Base-by-base conservation (phyloP, 2,329 filamentous ascomycete genomes). In the Ceratocystis eucalypticola region DNA sequence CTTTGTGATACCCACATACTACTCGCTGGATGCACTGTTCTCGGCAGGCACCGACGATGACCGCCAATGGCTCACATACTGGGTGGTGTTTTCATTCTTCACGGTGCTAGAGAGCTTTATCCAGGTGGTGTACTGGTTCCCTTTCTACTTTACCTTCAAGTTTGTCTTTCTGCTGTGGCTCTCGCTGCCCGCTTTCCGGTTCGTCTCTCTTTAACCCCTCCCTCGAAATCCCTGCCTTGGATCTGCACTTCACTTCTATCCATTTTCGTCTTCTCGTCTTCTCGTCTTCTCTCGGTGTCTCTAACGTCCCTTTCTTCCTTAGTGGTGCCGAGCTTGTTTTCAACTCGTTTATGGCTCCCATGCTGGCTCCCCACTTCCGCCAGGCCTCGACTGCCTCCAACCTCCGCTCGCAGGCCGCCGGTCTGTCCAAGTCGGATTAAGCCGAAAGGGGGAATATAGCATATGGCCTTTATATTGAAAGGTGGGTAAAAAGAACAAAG, bases 91-190 rank as follows among this genome's bases (percentile, higher is more conserved):
- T 74, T 80, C 89, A 66, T 87, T 89, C 78, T 85, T 94, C 78
- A 91, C 88, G 78, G 88, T 94, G 62, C 75, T 91, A 72, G 90
- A 95, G 83, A 91, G 88, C 77, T 82, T 88, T 69, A 79, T 95
- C 74, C 91, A 83, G 78, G 88, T 91, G 70, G 88, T 93, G 70
- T 94, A 94, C 84, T 95, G 89, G 89, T 91, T 95, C 82, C 88
- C 94, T 75, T 99, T 99, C 82, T 99, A 99, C 88, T 99, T 90
- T 80, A 93, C 92, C 76, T 97, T 99, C 88, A 99, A 99, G 85
- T 96, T 99, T 76, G 81, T 95, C 75, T 88, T 97, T 77, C 84
- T 97, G 73, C 87, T 99, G 76, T 99, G 94, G 94, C 91, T 99
- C 80, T 87, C 93, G 72, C 91, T 99, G 74, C 94, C 94, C 77